Percentiles rank a stretch among this genome's conserved stretches.
These are phyloP conservation scores for Gossypium davidsonii DNA, from an alignment of 441 rosid species.

Conservation along the genomic window DNA sequence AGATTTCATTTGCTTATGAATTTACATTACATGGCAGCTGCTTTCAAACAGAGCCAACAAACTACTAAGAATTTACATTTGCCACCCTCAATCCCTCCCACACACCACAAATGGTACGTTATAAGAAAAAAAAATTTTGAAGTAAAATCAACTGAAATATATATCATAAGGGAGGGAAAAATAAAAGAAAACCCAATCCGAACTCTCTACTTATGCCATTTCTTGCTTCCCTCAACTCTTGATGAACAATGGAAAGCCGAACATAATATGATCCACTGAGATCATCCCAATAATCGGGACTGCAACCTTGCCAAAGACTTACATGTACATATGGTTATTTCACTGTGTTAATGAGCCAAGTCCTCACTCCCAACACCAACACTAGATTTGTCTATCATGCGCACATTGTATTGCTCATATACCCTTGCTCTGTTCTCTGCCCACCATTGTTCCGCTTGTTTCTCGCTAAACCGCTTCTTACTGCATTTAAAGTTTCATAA, in stretches of 20 bases:
- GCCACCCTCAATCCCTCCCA: conserved; percentile 37
- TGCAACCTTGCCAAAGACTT: conserved; percentile 22
- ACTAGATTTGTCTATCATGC: conserved; percentile 61
- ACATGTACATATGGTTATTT: conserved; percentile 27
- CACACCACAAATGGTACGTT: conserved; percentile 29
- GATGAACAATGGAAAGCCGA: conserved; percentile 25
- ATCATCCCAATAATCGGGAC: conserved; percentile 20
- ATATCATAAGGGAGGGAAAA: background rate
- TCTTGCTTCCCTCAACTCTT: conserved; percentile 21
- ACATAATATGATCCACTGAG: conserved; percentile 24
- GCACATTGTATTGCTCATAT: conserved; percentile 76
- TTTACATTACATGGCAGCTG: conserved; percentile 45
- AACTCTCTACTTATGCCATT: conserved; percentile 25
- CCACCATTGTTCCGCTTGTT: conserved; percentile 98
- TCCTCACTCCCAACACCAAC: conserved; percentile 61
- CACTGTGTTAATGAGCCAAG: conserved; percentile 42
- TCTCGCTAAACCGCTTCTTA: conserved; percentile 83
- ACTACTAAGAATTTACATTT: conserved; percentile 56
- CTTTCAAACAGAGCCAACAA: conserved; percentile 29
- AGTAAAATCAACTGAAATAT: conserved; percentile 1
- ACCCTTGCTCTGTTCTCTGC: conserved; percentile 88
- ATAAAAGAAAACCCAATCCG: conserved; percentile 23
- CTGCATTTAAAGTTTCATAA: conserved; percentile 36
- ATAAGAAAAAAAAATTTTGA: conserved; percentile 18
- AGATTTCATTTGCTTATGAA: conserved; percentile 32